These are phyloP conservation scores for Phyllosticta citribraziliensis DNA, from an alignment of 2,329 filamentous ascomycete species.

Conservation along the genomic window DNA sequence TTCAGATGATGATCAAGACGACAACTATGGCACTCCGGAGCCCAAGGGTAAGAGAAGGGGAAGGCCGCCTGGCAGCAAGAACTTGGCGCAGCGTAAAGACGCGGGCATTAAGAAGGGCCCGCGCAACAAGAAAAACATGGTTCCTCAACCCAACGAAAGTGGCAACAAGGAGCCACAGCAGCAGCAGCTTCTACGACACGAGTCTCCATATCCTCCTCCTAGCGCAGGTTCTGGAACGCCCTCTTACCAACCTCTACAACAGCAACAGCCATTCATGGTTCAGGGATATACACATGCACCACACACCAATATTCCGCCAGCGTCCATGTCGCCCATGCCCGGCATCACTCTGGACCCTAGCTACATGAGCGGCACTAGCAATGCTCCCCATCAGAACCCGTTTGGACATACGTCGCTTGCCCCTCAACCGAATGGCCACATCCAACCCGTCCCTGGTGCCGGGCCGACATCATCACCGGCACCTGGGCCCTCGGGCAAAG, in stretches of 20 bases:
- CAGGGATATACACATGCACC: constrained; percentile 10
- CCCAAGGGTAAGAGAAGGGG: constrained; percentile 21
- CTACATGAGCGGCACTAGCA: constrained; percentile 4
- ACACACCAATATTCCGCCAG: constrained; percentile 6
- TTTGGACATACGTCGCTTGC: constrained; percentile 13
- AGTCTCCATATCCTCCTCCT: constrained; percentile 11
- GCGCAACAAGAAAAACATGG: constrained; percentile 21
- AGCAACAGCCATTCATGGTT: constrained; percentile 8
- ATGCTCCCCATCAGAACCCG: background rate
- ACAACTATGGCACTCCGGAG: constrained; percentile 8
- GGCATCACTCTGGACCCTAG: constrained; percentile 18
- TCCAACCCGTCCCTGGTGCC: constrained; percentile 20
- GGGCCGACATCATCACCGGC: constrained; percentile 20
- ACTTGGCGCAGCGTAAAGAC: constrained; percentile 35
- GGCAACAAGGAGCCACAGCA: constrained; percentile 1
- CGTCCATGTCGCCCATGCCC: constrained; percentile 2
- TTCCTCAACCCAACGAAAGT: constrained; percentile 13
- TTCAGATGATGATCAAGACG: constrained; percentile 18
- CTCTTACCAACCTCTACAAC: constrained; percentile 2
- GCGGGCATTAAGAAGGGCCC: constrained; percentile 42
- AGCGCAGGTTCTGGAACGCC: constrained; percentile 12
- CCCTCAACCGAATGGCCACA: constrained; percentile 21
- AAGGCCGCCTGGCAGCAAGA: constrained; percentile 37
- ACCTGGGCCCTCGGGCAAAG: constrained; percentile 11
- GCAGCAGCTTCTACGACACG: background rate